These are phyloP conservation scores for Orbilia brochopaga DNA, from an alignment of 2,329 filamentous ascomycete genomes.

Conservation along the genomic window DNA sequence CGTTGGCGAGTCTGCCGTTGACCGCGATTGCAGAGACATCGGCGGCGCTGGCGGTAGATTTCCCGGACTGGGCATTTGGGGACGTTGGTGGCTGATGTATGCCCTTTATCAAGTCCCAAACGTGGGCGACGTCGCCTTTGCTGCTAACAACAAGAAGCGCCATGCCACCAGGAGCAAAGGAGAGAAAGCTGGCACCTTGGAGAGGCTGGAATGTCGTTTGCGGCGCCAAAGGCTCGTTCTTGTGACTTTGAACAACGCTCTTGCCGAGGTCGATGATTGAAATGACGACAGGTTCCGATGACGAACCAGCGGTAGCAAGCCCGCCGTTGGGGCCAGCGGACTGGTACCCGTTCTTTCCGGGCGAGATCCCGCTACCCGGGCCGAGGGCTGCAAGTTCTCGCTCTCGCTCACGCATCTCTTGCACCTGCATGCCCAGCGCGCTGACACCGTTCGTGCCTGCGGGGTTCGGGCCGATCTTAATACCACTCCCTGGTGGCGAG, in stretches of 20 bases:
- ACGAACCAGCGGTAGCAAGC: slow-evolving; percentile 60
- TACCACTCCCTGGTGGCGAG: slow-evolving; percentile 36
- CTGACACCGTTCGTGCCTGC: slow-evolving; percentile 47
- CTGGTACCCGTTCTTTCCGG: slow-evolving; percentile 45
- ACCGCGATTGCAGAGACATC: slow-evolving; percentile 42
- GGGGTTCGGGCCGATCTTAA: slow-evolving; percentile 48
- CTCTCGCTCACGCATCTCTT: slow-evolving; percentile 49
- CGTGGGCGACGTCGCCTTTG: slow-evolving; percentile 81
- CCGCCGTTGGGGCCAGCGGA: slow-evolving; percentile 54
- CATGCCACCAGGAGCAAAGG: slow-evolving; percentile 75
- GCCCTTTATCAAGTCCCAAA: slow-evolving; percentile 74
- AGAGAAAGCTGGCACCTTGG: slow-evolving; percentile 79
- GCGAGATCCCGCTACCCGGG: slow-evolving; percentile 45
- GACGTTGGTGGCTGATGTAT: slow-evolving; percentile 60
- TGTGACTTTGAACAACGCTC: slow-evolving; percentile 61
- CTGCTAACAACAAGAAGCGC: slow-evolving; percentile 78
- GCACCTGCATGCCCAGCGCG: slow-evolving; percentile 49
- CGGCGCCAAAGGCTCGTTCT: slow-evolving; percentile 63
- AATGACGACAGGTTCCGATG: slow-evolving; percentile 72
- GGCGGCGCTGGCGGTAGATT: slow-evolving; percentile 27
- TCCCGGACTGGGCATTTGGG: slow-evolving; percentile 53
- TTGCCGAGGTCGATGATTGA: slow-evolving; percentile 74
- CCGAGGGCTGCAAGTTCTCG: slow-evolving; percentile 49
- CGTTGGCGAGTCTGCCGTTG: slow-evolving; percentile 52
- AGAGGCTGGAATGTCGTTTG: slow-evolving; percentile 73